Base-by-base conservation (phyloP, 1,139 yeast species). In the Magnusiomyces suaveolens region DNA sequence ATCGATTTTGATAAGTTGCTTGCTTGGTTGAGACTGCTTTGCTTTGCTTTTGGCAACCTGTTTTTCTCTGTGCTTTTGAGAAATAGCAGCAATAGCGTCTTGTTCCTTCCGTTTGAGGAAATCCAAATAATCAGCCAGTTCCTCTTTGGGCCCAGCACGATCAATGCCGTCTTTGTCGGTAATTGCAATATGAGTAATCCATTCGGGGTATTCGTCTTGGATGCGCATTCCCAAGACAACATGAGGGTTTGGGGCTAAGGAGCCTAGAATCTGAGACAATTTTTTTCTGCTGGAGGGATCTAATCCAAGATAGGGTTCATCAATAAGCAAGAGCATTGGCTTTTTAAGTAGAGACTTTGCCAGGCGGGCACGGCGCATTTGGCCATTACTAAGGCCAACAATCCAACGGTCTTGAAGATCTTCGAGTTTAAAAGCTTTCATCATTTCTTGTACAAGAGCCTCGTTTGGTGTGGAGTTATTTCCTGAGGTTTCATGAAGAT, bases 321-420 rank as follows among this genome's bases (percentile, higher is more conserved):
- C 97, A 20, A 92, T 76, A 12, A 90, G 67, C 56, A 89, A 71
- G 26, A 89, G 62, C 46, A 74, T 74, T 0, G 97, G 96, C 51
- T 78, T 73, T 54, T 75, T 73, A 53, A 88, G 75, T 53, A 92
- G 65, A 0, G 90, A 80, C 59, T 79, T 78, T 0, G 97, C 97
- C 33, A 92, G 73, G 58, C 96, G 75, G 0, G 97, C 96, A 51
- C 98, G 74, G 61, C 98, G 76, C 68, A 87, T 82, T 69, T 92
- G 98, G 0, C 98, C 98, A 66, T 92, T 92, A 68, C 96, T 86
- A 51, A 92, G 73, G 0, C 94, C 87, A 67, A 87, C 87, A 49
- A 87, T 80, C 89, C 95, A 90, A 58, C 87, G 78, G 55, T 80
- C 73, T 54, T 79, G 74, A 55, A 88, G 70, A 1, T 79, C 83